Evolutionary conservation across 495 filamentous ascomycete species (phyloP), one percentile per base, ranked within the genome.

Genomic region (Aspergillus panamensis): DNA sequence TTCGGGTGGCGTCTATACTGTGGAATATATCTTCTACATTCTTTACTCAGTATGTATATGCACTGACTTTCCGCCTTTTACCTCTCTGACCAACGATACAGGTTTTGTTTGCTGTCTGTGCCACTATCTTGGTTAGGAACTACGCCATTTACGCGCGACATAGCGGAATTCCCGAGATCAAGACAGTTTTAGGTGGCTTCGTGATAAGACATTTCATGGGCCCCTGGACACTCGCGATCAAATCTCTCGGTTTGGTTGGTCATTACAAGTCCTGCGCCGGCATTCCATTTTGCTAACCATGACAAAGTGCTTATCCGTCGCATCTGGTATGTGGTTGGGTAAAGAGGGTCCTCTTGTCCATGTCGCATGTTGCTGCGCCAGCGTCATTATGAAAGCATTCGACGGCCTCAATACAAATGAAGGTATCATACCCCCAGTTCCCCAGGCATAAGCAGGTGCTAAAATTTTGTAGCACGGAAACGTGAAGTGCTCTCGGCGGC

Each of bases 271-370:
- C 17, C 20, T 12, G 2, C 31, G 17, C 8, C 19, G 17, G 3
- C 2, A 12, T 16, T 8, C 16, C 29, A 32, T 12, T 10, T 63
- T 44, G 47, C 66, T 70, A 40, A 66, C 30, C 16, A 13, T 47
- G 20, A 9, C 1, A 63, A 51, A 91, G 90, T 95, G 94, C 71
- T 82, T 98, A 42, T 87, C 94, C 25, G 95, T 97, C 61, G 91
- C 91, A 60, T 97, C 94, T 17, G 95, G 94, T 13, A 82, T 98
- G 73, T 98, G 94, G 94, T 73, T 98, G n/a, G 94, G 94, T 17
- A 98, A 98, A 69, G 94, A 98, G 79, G 94, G 94, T 5, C 94
- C 94, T 8, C 77, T 98, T 33, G 95, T 98, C 0, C 94, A 98
- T 72, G 95, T 98, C 40, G 93, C 95, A 53, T 98, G 94, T 70